These are phyloP conservation scores for Monosporascus sp. DNA, from an alignment of 2,329 filamentous ascomycete genomes.

Conservation along the genomic window DNA sequence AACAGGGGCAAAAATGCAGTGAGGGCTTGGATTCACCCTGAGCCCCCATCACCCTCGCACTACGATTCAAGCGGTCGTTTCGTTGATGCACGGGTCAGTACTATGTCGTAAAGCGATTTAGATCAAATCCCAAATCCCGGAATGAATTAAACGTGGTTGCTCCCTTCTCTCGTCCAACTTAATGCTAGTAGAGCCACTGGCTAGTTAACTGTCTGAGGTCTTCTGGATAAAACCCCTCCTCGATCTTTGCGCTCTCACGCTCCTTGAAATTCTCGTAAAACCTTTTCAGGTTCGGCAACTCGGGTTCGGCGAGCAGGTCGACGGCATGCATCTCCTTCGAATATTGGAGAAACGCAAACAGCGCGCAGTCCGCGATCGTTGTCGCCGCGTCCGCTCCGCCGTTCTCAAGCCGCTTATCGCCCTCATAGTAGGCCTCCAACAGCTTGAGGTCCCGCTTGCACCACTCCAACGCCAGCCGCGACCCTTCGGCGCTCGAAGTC, in stretches of 20 bases:
- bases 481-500: background rate
- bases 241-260: conserved; percentile 3
- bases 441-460: conserved; percentile 1
- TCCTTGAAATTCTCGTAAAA: conserved; percentile 2
- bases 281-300: conserved; percentile 2
- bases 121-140: too few relatives aligned
- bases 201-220: too few relatives aligned
- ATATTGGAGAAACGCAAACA: conserved; percentile 4
- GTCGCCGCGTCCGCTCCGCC: background rate
- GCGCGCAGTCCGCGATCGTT: conserved; percentile 3
- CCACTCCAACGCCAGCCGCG: background rate
- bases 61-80: too few relatives aligned
- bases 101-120: too few relatives aligned
- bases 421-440: conserved; percentile 3
- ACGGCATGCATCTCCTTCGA: conserved; percentile 1
- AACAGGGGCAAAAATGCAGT: too few relatives aligned
- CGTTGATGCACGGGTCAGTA: too few relatives aligned
- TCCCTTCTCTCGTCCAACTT: too few relatives aligned
- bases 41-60: too few relatives aligned
- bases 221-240: conserved; percentile 1
- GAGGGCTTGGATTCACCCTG: too few relatives aligned
- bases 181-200: too few relatives aligned
- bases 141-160: too few relatives aligned
- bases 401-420: background rate
- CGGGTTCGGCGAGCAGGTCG: background rate